Evolutionary conservation across 257 asterid genomes (phyloP).

Genomic region (Ilex aquifolium): DNA sequence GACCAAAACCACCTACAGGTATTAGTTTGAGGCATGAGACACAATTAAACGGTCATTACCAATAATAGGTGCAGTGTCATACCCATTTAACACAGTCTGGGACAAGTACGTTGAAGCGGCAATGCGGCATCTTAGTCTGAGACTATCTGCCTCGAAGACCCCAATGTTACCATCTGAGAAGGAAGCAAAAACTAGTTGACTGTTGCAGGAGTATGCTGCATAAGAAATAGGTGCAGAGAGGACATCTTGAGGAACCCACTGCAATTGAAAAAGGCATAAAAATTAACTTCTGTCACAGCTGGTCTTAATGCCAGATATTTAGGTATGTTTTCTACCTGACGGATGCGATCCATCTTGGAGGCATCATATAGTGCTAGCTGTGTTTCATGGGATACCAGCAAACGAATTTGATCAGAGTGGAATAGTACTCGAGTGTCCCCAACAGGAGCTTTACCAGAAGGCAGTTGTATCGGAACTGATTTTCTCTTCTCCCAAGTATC

Average conservation of each 20-base stretch:
- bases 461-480: constrained; percentile 68
- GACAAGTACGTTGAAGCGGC: constrained; percentile 76
- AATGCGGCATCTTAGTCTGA: constrained; percentile 78
- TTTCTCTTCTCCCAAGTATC: constrained; percentile 94
- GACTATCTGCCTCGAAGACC: constrained; percentile 83
- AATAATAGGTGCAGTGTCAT: constrained; percentile 12
- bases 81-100: constrained; percentile 66
- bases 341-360: constrained; percentile 84
- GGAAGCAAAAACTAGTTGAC: constrained; percentile 81
- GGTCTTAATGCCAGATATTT: constrained; percentile 1
- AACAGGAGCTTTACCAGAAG: constrained; percentile 78
- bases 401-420: constrained; percentile 70
- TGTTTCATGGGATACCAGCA: constrained; percentile 87
- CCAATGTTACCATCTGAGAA: constrained; percentile 83
- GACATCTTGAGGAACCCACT: constrained; percentile 96
- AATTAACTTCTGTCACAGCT: not conserved
- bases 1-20: too few species aligned
- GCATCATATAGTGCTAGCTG: constrained; percentile 86
- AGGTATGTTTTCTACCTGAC: constrained; percentile 50
- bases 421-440: constrained; percentile 97
- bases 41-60: too few species aligned
- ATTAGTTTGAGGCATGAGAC: too few species aligned
- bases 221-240: constrained; percentile 89
- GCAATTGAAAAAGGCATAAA: constrained; percentile 14
- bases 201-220: constrained; percentile 91